Base-by-base conservation (phyloP, 805 yeast species). In the Wickerhamiella siamensis region DNA sequence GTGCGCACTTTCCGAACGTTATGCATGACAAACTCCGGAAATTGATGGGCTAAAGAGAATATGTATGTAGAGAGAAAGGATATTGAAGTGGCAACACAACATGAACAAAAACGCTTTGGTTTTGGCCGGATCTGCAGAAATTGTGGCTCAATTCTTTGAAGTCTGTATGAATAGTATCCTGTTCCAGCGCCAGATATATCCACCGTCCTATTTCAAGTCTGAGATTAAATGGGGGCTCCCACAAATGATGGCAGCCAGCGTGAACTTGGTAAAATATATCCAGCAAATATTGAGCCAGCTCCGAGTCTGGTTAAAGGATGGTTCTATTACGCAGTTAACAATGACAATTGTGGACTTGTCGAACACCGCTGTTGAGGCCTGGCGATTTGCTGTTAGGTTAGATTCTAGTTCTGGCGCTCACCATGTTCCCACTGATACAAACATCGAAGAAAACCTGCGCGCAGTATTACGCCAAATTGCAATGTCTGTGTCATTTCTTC, bases 121-220 rank as follows among this genome's bases (percentile, higher is more conserved):
- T 2, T 59, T 82, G 35, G 77, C 77, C 51, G 95, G 95, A 10
- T 80, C 93, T 0, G 75, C 93, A 9, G 74, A 76, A 47, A 67
- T 74, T 0, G 83, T 86, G 1, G 72, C 37, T 4, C 5, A n/a
- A 10, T 34, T 34, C 17, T 34, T 34, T 18, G 20, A 20, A 5
- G 26, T 34, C 8, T 34, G 88, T 41, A 77, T 87, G 41, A 79
- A 83, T 55, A 74, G 78, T 38, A 82, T 87, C 20, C 69, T 88
- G 4, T 87, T 79, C 57, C 96, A 88, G 58, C 64, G 97, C 40
- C 94, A 94, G 0, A 77, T 87, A 16, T 87, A 87, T 52, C 94
- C 95, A 0, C 69, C 82, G 3, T 93, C 82, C 47, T 94, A 84
- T 56, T 87, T 88, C 60, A 70, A 70, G 40, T 67, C 77, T 1